A percentile compares a stretch with the other conserved stretches of the same genome.
These are phyloP conservation scores for Cordyceps cicadae DNA, from an alignment of 2,329 filamentous ascomycete genomes.

Conservation along the genomic window DNA sequence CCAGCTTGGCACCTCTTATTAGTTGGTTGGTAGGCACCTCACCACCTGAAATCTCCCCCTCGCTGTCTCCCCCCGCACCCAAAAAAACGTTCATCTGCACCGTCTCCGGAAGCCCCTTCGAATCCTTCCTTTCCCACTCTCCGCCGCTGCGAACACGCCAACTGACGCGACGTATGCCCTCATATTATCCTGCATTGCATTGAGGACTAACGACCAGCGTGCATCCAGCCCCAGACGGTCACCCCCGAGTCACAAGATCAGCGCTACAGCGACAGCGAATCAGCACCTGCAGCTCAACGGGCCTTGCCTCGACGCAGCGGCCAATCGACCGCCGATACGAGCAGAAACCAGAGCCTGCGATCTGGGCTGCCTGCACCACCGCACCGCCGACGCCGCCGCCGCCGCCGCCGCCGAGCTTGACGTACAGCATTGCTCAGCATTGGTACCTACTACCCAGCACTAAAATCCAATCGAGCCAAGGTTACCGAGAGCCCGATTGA, in stretches of 20 bases:
- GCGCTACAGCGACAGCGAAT: constrained; percentile 9
- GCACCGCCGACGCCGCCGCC: background rate
- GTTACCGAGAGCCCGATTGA: background rate
- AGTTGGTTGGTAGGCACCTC: background rate
- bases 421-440: background rate
- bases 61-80: constrained; percentile 1
- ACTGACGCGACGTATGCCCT: background rate
- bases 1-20: no score
- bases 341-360: background rate
- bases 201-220: background rate
- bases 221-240: background rate
- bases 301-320: background rate
- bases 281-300: constrained; percentile 8
- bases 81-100: background rate
- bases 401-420: background rate
- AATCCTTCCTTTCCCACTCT: background rate
- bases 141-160: constrained; percentile 1
- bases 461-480: background rate
- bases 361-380: background rate
- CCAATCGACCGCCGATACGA: constrained; percentile 8
- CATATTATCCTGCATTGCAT: background rate
- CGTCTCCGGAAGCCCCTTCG: background rate
- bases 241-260: constrained; percentile 12
- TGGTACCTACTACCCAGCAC: background rate
- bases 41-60: background rate